Evolutionary conservation across 768 basidiomycete species (phyloP).

Genomic region (Pleurotus tuoliensis): DNA sequence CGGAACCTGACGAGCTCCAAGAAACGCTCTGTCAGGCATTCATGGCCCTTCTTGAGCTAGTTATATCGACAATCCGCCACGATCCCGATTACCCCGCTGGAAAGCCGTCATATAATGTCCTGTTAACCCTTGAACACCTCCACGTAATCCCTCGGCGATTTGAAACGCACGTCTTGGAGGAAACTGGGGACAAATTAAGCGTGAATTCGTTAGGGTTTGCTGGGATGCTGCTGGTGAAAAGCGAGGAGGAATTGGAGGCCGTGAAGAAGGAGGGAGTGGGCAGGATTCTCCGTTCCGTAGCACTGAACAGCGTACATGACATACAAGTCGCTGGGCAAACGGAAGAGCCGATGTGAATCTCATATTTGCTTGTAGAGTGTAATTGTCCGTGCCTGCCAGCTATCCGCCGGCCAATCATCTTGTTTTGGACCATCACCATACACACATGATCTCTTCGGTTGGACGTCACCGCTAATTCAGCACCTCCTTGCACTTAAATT

Average conservation of each 20-base stretch:
- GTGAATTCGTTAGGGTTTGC: conserved; percentile 90
- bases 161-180: conserved; percentile 52
- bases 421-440: conserved; percentile 6
- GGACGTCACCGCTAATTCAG: background rate
- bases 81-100: conserved; percentile 59
- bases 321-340: conserved; percentile 51
- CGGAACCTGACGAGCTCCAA: conserved; percentile 42
- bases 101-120: conserved; percentile 76
- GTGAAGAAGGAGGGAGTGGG: conserved; percentile 61
- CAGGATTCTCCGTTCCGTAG: conserved; percentile 63
- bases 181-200: conserved; percentile 55
- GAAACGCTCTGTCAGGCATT: conserved; percentile 55
- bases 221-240: conserved; percentile 86
- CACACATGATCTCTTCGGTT: background rate
- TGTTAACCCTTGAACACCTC: conserved; percentile 80
- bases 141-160: conserved; percentile 77
- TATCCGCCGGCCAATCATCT: background rate
- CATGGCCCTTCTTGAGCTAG: conserved; percentile 71
- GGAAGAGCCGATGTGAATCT: conserved; percentile 27
- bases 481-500: too few relatives aligned
- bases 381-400: background rate
- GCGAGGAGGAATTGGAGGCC: conserved; percentile 66
- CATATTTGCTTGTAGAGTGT: background rate
- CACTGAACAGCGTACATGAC: conserved; percentile 64
- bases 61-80: conserved; percentile 68